Conservation (phyloP, 352 stramenopile species). For the Peronosclerospora sorghi region DNA sequence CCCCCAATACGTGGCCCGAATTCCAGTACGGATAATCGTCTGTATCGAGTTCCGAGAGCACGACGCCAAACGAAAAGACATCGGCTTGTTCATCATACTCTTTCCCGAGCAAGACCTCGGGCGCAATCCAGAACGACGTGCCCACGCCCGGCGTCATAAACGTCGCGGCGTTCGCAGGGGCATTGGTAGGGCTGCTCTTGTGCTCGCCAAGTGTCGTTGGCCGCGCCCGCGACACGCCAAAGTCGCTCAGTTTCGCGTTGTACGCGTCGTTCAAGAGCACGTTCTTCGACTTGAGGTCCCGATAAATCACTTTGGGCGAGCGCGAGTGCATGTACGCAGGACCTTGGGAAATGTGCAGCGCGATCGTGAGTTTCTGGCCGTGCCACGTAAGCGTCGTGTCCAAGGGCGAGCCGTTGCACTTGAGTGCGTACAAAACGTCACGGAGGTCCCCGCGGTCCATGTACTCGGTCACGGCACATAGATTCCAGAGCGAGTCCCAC, state of each 20-base stretch:
- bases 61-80: too few species aligned
- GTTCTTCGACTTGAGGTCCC: constrained; percentile 76
- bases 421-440: constrained; percentile 37
- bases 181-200: too few species aligned
- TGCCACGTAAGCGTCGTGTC: constrained; percentile 31
- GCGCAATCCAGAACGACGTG: too few species aligned
- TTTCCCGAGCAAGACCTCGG: too few species aligned
- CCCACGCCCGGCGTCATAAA: too few species aligned
- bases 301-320: constrained; percentile 57
- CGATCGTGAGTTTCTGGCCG: constrained; percentile 40
- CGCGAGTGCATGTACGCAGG: constrained; percentile 61
- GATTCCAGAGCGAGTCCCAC: constrained; percentile 28
- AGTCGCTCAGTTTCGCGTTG: constrained; percentile 68
- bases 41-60: too few species aligned
- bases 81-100: too few species aligned
- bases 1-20: too few species aligned
- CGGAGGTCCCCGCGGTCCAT: constrained; percentile 27
- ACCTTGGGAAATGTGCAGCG: constrained; percentile 49
- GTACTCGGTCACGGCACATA: constrained; percentile 33
- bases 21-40: too few species aligned
- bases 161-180: too few species aligned
- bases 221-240: constrained; percentile 50
- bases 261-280: constrained; percentile 47
- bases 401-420: constrained; percentile 15
- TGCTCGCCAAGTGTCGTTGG: constrained; percentile 1